Conservation (phyloP, 305 asterid species). For the Fraxinus xanthoxyloides region DNA sequence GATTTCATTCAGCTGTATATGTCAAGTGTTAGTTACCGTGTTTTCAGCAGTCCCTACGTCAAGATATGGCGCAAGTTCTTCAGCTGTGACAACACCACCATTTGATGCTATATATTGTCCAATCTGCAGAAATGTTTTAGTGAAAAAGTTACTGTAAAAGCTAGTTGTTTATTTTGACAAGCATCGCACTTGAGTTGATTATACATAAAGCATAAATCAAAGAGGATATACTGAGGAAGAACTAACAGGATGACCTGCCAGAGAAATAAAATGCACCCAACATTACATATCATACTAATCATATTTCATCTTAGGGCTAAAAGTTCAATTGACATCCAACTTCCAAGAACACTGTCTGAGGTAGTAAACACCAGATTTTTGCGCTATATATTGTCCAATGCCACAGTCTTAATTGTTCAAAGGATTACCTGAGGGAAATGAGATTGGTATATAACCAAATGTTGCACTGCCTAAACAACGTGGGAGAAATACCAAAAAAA, state of each 20-base stretch:
- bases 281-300: background rate
- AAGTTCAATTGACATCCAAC: background rate
- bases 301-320: background rate
- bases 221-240: slow-evolving; percentile 7
- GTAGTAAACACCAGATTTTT: background rate
- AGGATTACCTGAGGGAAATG: slow-evolving; percentile 4
- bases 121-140: slow-evolving; percentile 50
- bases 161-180: background rate
- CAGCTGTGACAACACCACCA: slow-evolving; percentile 97
- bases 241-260: slow-evolving; percentile 15
- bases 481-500: background rate
- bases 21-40: slow-evolving; percentile 44
- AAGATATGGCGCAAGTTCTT: slow-evolving; percentile 97
- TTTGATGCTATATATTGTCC: slow-evolving; percentile 84
- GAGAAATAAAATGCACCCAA: background rate
- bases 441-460: background rate
- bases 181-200: slow-evolving; percentile 16
- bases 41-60: slow-evolving; percentile 62
- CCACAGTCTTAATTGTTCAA: background rate
- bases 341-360: slow-evolving; percentile 1
- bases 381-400: background rate
- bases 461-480: background rate
- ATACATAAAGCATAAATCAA: background rate
- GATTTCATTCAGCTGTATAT: slow-evolving; percentile 12
- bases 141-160: background rate